Conservation (phyloP, 2,329 filamentous ascomycete genomes). For the Aschersonia sp. region DNA sequence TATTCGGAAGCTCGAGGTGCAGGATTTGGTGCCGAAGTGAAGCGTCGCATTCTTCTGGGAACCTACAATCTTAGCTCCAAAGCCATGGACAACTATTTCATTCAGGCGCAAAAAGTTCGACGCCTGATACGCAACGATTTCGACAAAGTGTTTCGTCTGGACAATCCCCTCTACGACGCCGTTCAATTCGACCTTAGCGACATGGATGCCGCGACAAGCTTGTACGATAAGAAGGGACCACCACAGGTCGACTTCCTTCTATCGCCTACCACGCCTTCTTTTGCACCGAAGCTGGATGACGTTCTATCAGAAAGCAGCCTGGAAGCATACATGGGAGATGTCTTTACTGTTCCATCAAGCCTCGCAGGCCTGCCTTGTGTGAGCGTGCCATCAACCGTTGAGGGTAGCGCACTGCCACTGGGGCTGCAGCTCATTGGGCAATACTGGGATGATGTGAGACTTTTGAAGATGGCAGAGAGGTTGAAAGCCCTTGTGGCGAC, state of each 20-base stretch:
- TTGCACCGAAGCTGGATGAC: conserved; percentile 50
- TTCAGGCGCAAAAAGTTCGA: conserved; percentile 80
- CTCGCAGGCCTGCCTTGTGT: conserved; percentile 81
- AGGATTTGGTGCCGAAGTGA: conserved; percentile 74
- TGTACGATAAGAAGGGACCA: conserved; percentile 42
- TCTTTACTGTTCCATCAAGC: conserved; percentile 91
- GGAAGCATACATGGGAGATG: conserved; percentile 82
- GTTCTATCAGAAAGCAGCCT: conserved; percentile 41
- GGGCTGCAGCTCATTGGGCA: conserved; percentile 72
- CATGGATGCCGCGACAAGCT: conserved; percentile 35
- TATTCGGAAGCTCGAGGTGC: conserved; percentile 62
- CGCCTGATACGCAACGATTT: conserved; percentile 78
- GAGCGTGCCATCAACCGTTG: conserved; percentile 48
- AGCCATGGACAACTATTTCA: conserved; percentile 92
- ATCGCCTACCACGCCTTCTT: conserved; percentile 71
- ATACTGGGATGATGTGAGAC: conserved; percentile 56
- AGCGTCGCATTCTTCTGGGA: conserved; percentile 74
- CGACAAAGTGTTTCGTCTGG: conserved; percentile 55
- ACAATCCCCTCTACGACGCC: conserved; percentile 50
- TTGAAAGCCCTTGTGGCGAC: conserved; percentile 15
- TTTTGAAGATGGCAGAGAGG: conserved; percentile 43
- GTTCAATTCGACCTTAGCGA: conserved; percentile 43
- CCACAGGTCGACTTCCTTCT: conserved; percentile 71
- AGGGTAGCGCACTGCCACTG: conserved; percentile 17
- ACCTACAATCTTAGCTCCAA: conserved; percentile 81